Conservation (phyloP, 768 basidiomycete species). For the Pulveroboletus sp. region DNA sequence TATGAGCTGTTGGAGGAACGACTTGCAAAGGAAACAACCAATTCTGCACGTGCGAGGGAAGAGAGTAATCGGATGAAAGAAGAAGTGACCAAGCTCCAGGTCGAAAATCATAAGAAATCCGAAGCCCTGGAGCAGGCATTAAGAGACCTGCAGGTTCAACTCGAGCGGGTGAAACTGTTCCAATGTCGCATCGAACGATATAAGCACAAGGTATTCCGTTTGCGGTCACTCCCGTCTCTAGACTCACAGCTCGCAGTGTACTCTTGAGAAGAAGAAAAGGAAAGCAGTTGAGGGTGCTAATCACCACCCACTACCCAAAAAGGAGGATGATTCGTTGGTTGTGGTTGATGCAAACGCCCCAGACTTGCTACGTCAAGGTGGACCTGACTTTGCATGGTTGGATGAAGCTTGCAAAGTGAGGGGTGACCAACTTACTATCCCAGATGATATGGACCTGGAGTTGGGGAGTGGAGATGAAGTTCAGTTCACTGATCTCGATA, state of each 20-base stretch:
- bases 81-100: slow-evolving; percentile 19
- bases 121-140: slow-evolving; percentile 13
- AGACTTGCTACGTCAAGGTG: slow-evolving; percentile 13
- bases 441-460: slow-evolving; percentile 13
- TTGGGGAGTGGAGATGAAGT: slow-evolving; percentile 20
- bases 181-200: slow-evolving; percentile 17
- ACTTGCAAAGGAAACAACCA: slow-evolving; percentile 5
- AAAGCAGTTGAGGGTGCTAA: slow-evolving; percentile 19
- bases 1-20: slow-evolving; percentile 11
- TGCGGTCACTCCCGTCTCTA: neutral
- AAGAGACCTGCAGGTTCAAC: slow-evolving; percentile 12
- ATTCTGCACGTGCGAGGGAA: slow-evolving; percentile 3
- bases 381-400: slow-evolving; percentile 21
- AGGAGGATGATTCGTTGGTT: slow-evolving; percentile 28
- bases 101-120: slow-evolving; percentile 20
- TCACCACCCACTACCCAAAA: slow-evolving; percentile 1
- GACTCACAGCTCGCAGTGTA: slow-evolving; percentile 11
- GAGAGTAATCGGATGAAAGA: slow-evolving; percentile 16
- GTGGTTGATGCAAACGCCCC: slow-evolving; percentile 27
- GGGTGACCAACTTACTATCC: slow-evolving; percentile 21
- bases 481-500: neutral
- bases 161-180: slow-evolving; percentile 22
- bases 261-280: slow-evolving; percentile 25
- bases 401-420: slow-evolving; percentile 26
- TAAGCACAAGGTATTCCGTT: slow-evolving; percentile 21